phyloP scores from a whole-genome alignment of 2,329 filamentous ascomycete genomes.

The Arthrobotrys musiformis region DNA sequence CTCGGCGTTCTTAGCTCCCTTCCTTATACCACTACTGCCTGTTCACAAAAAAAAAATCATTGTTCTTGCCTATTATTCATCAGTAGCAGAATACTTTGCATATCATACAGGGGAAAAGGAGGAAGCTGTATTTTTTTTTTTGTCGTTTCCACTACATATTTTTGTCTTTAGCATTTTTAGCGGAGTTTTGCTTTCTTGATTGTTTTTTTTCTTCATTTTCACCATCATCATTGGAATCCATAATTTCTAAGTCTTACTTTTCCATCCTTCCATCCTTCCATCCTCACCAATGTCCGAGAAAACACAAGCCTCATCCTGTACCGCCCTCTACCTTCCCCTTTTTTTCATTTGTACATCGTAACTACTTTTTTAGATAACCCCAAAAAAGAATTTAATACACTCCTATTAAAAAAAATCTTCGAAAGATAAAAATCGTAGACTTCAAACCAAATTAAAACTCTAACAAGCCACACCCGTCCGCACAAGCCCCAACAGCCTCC shows the following conservation, averaged over 20 bases:
- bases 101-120: not conserved
- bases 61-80: slow-evolving; percentile 8
- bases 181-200: slow-evolving; percentile 41
- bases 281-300: slow-evolving; percentile 14
- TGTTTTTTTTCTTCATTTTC: slow-evolving; percentile 1
- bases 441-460: not conserved
- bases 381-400: slow-evolving; percentile 35
- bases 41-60: slow-evolving; percentile 26
- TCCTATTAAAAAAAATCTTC: slow-evolving; percentile 10
- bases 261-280: not conserved
- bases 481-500: not conserved
- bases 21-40: slow-evolving; percentile 6
- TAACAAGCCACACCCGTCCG: slow-evolving; percentile 6
- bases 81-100: not conserved
- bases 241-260: slow-evolving; percentile 33
- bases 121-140: slow-evolving; percentile 2
- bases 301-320: slow-evolving; percentile 19
- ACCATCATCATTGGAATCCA: slow-evolving; percentile 26
- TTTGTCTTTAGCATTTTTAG: slow-evolving; percentile 54
- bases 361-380: slow-evolving; percentile 8
- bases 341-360: slow-evolving; percentile 44
- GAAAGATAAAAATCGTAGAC: not conserved
- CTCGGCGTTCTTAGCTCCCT: slow-evolving; percentile 20
- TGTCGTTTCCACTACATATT: not conserved
- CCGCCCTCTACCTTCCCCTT: slow-evolving; percentile 7